phyloP scores from a whole-genome alignment of 805 yeast species.

The Pichia eremophila region DNA sequence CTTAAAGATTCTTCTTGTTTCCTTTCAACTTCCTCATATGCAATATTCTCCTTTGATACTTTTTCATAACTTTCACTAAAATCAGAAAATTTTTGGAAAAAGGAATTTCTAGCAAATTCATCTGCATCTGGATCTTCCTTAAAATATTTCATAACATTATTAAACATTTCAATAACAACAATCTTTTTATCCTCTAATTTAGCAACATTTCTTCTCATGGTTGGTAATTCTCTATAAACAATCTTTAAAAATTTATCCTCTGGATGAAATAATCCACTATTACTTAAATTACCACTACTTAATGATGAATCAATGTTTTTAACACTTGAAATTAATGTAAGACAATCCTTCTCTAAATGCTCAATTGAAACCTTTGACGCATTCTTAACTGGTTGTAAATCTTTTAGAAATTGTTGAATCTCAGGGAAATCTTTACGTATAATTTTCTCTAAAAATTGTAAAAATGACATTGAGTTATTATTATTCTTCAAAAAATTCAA shows the following conservation, averaged over 20 bases:
- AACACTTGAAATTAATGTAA: constrained; percentile 49
- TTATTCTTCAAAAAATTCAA: constrained; percentile 86
- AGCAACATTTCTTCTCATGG: constrained; percentile 63
- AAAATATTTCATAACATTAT: constrained; percentile 65
- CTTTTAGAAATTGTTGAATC: constrained; percentile 64
- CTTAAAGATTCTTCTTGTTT: constrained; percentile 36
- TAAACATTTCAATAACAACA: constrained; percentile 55
- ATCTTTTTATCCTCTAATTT: constrained; percentile 55
- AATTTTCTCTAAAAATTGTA: constrained; percentile 86
- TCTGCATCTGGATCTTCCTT: constrained; percentile 80
- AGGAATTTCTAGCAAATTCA: constrained; percentile 51
- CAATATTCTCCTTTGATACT: constrained; percentile 71
- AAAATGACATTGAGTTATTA: constrained; percentile 74
- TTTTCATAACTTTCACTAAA: constrained; percentile 72
- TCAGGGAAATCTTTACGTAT: constrained; percentile 82
- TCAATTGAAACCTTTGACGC: constrained; percentile 76
- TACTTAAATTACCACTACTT: constrained; percentile 78
- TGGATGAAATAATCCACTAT: constrained; percentile 72
- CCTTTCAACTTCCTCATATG: constrained; percentile 71
- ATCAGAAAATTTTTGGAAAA: constrained; percentile 70
- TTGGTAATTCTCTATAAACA: constrained; percentile 59
- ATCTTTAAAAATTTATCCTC: constrained; percentile 58
- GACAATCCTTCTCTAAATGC: constrained; percentile 67
- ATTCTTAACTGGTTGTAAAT: constrained; percentile 45
- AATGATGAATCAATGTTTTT: constrained; percentile 66